Percentiles rank a stretch among this genome's conserved stretches.
These are phyloP conservation scores for Linnemannia exigua DNA, from an alignment of 192 early-diverging fungal genomes.

Conservation along the genomic window DNA sequence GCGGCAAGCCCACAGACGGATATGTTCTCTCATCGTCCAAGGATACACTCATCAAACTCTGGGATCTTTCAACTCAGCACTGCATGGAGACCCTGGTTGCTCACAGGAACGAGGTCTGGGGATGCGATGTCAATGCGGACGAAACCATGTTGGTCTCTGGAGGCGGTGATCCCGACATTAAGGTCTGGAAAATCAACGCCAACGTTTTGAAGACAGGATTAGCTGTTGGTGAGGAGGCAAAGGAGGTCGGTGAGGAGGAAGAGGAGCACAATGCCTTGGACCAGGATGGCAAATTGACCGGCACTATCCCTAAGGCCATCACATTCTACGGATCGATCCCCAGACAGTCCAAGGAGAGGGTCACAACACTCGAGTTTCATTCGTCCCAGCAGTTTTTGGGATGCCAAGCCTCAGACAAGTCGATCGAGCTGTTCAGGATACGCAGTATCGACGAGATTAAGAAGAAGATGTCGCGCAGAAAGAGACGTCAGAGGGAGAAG, in stretches of 20 bases:
- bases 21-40: constrained; percentile 93
- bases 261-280: neutral
- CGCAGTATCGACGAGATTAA: constrained; percentile 84
- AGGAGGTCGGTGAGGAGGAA: constrained; percentile 60
- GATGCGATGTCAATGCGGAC: constrained; percentile 78
- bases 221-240: constrained; percentile 58
- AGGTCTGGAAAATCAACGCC: constrained; percentile 89
- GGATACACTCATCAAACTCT: constrained; percentile 96
- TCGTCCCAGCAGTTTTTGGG: constrained; percentile 83
- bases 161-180: constrained; percentile 85
- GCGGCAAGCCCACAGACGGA: constrained; percentile 66
- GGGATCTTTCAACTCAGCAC: constrained; percentile 95
- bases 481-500: constrained; percentile 86
- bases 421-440: constrained; percentile 88
- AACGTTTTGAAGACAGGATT: constrained; percentile 70
- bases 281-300: constrained; percentile 17
- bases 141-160: constrained; percentile 84
- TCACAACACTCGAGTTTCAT: constrained; percentile 85
- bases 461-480: constrained; percentile 85
- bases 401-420: constrained; percentile 82
- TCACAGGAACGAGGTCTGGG: constrained; percentile 97
- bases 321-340: constrained; percentile 81
- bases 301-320: constrained; percentile 76
- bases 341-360: constrained; percentile 85
- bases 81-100: constrained; percentile 95